Evolutionary conservation across 108 stramenopile genomes (phyloP).

Genomic region (Nitzschia sp.): DNA sequence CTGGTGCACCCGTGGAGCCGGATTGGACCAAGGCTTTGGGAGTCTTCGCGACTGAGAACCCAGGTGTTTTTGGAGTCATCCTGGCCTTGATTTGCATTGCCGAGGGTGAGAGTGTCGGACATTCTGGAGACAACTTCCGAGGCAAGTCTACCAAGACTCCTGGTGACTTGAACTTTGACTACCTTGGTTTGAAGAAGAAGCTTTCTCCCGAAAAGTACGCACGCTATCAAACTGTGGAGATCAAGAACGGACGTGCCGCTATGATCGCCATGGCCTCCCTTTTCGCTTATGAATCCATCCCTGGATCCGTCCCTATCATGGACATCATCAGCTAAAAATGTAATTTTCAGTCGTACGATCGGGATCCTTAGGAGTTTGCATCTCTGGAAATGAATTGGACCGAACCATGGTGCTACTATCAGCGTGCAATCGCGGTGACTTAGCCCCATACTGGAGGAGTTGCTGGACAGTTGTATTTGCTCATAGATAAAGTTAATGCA

Average conservation of each 20-base stretch:
- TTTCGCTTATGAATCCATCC: constrained; percentile 81
- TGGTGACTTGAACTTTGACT: constrained; percentile 84
- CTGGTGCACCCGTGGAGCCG: constrained; percentile 74
- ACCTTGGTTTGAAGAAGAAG: constrained; percentile 74
- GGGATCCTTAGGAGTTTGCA: too few relatives aligned
- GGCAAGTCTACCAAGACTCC: constrained; percentile 85
- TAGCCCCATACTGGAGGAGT: background rate
- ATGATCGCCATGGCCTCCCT: constrained; percentile 94
- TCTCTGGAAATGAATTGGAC: too few relatives aligned
- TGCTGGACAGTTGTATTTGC: background rate
- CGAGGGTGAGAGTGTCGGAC: constrained; percentile 88
- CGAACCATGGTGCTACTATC: too few relatives aligned
- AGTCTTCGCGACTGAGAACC: constrained; percentile 78
- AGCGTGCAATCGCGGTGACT: too few relatives aligned
- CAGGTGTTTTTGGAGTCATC: constrained; percentile 72
- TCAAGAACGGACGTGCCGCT: constrained; percentile 87
- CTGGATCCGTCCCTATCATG: constrained; percentile 91
- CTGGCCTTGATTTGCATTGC: constrained; percentile 75
- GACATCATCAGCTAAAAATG: constrained; percentile 74
- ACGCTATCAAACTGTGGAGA: constrained; percentile 84
- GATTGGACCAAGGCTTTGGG: constrained; percentile 89
- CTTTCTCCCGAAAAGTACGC: constrained; percentile 56
- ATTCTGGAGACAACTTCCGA: constrained; percentile 90
- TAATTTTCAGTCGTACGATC: too few relatives aligned
- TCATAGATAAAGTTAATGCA: too few relatives aligned